These are phyloP conservation scores for Tylopilus cervinicoccineus DNA, from an alignment of 768 basidiomycete species.

Conservation along the genomic window DNA sequence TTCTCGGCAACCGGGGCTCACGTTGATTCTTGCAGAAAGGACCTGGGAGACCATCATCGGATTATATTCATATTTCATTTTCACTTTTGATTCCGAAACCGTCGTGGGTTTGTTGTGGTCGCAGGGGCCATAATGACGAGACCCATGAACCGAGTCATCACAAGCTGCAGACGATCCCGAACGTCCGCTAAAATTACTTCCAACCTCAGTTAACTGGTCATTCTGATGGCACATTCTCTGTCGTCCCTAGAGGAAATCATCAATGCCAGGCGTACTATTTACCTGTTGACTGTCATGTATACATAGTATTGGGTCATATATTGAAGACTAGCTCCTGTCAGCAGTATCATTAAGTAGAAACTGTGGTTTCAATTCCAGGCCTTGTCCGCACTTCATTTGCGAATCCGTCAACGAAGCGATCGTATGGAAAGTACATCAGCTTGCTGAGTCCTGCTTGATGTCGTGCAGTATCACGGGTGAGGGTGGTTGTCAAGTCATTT, in stretches of 20 bases:
- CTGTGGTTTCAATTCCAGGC: background rate
- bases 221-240: no score
- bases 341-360: background rate
- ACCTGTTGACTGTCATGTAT: no score
- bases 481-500: no score
- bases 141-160: background rate
- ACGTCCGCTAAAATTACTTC: no score
- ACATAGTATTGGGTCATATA: no score
- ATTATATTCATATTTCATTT: background rate
- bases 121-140: no score
- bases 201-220: no score
- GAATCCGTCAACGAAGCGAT: background rate
- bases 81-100: background rate
- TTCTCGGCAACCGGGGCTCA: background rate
- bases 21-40: background rate
- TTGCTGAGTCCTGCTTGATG: background rate
- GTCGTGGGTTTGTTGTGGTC: background rate
- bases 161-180: no score
- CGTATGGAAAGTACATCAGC: background rate
- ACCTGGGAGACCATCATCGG: background rate
- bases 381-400: background rate
- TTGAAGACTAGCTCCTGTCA: no score
- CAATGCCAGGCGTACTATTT: no score
- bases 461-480: background rate
- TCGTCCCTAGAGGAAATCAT: no score